A percentile compares a stretch with the other conserved stretches of the same genome.
These are phyloP conservation scores for Calonectria leucothoes DNA, from an alignment of 2,329 filamentous ascomycete genomes.

Conservation along the genomic window DNA sequence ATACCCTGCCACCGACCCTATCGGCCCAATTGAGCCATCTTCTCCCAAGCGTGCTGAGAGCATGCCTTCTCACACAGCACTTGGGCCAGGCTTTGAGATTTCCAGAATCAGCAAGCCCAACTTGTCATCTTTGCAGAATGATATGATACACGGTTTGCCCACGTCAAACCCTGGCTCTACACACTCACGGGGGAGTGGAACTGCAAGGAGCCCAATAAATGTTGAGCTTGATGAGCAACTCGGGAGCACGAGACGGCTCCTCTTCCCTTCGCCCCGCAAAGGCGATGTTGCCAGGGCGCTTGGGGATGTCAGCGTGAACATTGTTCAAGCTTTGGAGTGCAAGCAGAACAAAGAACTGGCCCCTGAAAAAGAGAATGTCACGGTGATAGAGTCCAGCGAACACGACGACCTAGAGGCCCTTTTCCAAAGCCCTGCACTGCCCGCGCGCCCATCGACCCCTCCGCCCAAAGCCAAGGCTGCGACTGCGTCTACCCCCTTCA, in stretches of 20 bases:
- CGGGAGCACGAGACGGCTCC: constrained; percentile 72
- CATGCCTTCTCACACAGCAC: constrained; percentile 30
- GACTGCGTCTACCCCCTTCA: constrained; percentile 60
- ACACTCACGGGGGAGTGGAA: constrained; percentile 68
- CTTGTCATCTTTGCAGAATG: not conserved
- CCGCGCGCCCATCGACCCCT: constrained; percentile 61
- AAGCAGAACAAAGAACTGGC: constrained; percentile 49
- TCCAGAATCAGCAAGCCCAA: constrained; percentile 13
- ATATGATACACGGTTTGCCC: constrained; percentile 27
- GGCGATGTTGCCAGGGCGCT: constrained; percentile 72
- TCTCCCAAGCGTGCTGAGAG: constrained; percentile 43
- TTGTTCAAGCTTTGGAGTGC: constrained; percentile 57
- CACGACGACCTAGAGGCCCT: constrained; percentile 72
- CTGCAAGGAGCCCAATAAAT: constrained; percentile 68
- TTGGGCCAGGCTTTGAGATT: constrained; percentile 7
- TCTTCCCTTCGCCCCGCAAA: constrained; percentile 83
- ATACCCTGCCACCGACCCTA: constrained; percentile 64
- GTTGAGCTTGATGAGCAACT: constrained; percentile 59
- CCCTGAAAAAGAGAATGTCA: constrained; percentile 59
- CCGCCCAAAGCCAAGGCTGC: constrained; percentile 57
- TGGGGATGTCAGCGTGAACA: constrained; percentile 66
- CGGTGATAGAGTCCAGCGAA: constrained; percentile 55
- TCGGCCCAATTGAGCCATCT: constrained; percentile 57
- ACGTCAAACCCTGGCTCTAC: constrained; percentile 55
- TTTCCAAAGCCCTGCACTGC: constrained; percentile 68